Base-by-base conservation (phyloP, 306 rosid species). In the Sesbania bispinosa region DNA sequence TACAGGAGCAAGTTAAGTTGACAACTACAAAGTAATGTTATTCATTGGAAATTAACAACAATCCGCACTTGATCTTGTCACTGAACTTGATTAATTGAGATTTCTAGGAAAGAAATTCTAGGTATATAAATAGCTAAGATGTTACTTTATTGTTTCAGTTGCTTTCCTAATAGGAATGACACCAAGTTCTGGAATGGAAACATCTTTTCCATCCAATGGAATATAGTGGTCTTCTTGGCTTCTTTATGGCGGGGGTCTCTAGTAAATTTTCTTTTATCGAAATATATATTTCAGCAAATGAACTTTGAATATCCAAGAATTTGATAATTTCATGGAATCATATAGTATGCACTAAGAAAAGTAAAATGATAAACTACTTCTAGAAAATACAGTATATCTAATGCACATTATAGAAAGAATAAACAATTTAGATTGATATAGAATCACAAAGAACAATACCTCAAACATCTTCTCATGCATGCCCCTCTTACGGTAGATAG, bases 401-500 rank as follows among this genome's bases (percentile, higher is more conserved):
- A 30, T 42, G 27, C 15, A 42, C 13, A 47, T 58, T 39, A 59
- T 50, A 39, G 16, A 47, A 35, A 21, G 26, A 45, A 5, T 5
- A 21, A 52, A 24, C 3, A 15, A 29, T 47, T 69, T 24, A 27
- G 32, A 54, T 29, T 53, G 47, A 73, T 5, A 66, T 6, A 47
- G 38, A 71, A 32, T 6, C 5, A 36, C 16, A 55, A 61, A 70
- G 24, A 32, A 59, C 42, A 62, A 53, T 85, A 94, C 99, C 99
- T 91, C 99, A 82, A 94, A 88, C 87, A 94, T 80, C 86, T 91
- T 87, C 50, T 86, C 89, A 57, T 86, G 87, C 88, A 89, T 48
- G 62, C 84, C 82, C 67, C 83, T 80, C 74, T 75, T 83, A 72
- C 66, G 18, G 83, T 94, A 94, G 62, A 94, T 76, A 58, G 95